These are phyloP conservation scores for Danielozyma ontarioensis DNA, from an alignment of 805 yeast genomes.

Conservation along the genomic window DNA sequence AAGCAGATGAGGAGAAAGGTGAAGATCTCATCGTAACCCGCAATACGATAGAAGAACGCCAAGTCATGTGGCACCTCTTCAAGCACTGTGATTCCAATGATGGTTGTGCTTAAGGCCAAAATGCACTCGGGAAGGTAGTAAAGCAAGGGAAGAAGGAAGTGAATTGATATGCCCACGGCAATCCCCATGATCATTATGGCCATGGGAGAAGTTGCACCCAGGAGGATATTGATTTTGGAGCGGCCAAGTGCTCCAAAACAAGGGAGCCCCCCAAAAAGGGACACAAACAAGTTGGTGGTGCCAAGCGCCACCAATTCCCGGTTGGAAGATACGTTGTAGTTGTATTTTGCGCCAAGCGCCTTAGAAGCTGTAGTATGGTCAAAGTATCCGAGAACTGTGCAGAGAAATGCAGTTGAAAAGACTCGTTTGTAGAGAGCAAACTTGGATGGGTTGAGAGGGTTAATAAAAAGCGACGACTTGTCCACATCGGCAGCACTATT, in stretches of 20 bases:
- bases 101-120: slow-evolving; percentile 29
- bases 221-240: slow-evolving; percentile 24
- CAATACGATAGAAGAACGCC: slow-evolving; percentile 14
- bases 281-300: slow-evolving; percentile 19
- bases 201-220: slow-evolving; percentile 49
- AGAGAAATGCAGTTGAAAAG: slow-evolving; percentile 25
- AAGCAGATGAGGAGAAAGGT: slow-evolving; percentile 17
- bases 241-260: slow-evolving; percentile 34
- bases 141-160: slow-evolving; percentile 18
- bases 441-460: slow-evolving; percentile 18
- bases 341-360: slow-evolving; percentile 25
- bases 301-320: slow-evolving; percentile 32
- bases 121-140: slow-evolving; percentile 29
- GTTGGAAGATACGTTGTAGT: slow-evolving; percentile 27
- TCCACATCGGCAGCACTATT: background rate
- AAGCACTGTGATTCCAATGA: slow-evolving; percentile 48
- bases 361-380: slow-evolving; percentile 33
- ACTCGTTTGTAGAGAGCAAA: slow-evolving; percentile 17
- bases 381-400: slow-evolving; percentile 29
- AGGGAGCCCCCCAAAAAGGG: slow-evolving; percentile 28
- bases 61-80: slow-evolving; percentile 19
- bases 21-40: slow-evolving; percentile 18
- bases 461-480: slow-evolving; percentile 7
- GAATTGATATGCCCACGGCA: slow-evolving; percentile 17
- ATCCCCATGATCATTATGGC: slow-evolving; percentile 31